Conservation (phyloP, 441 rosid species). For the Isatis lusitanica region DNA sequence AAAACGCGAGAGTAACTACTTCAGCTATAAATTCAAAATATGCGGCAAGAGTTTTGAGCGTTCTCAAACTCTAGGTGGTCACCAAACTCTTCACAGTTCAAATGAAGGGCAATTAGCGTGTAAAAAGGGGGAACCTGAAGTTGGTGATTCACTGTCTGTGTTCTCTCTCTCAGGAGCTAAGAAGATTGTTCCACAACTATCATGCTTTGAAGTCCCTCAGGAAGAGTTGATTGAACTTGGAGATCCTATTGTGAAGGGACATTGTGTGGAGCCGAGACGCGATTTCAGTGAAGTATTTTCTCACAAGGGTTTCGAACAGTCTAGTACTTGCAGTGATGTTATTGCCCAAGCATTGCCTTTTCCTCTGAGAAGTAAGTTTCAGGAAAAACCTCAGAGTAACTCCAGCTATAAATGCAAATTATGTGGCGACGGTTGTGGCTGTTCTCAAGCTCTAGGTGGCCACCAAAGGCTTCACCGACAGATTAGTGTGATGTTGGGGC, state of each 20-base stretch:
- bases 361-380: not conserved
- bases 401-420: constrained; percentile 38
- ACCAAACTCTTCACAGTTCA: constrained; percentile 45
- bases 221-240: not conserved
- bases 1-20: not conserved
- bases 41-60: constrained; percentile 48
- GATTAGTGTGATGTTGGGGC: not conserved
- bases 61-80: constrained; percentile 57
- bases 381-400: not conserved
- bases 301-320: not conserved
- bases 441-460: constrained; percentile 56
- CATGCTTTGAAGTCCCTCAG: constrained; percentile 1
- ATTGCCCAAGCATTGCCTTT: not conserved
- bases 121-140: not conserved
- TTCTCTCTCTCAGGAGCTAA: not conserved
- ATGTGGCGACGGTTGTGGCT: constrained; percentile 49
- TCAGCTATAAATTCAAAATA: constrained; percentile 40
- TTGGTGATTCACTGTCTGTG: not conserved
- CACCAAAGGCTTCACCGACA: constrained; percentile 50
- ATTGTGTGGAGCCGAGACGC: not conserved
- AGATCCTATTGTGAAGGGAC: not conserved
- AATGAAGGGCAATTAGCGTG: not conserved
- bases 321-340: constrained; percentile 1
- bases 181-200: constrained; percentile 10
- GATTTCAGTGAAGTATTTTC: not conserved